Conservation (phyloP, 495 filamentous ascomycete genomes). For the Hyaloscypha finlandica region DNA sequence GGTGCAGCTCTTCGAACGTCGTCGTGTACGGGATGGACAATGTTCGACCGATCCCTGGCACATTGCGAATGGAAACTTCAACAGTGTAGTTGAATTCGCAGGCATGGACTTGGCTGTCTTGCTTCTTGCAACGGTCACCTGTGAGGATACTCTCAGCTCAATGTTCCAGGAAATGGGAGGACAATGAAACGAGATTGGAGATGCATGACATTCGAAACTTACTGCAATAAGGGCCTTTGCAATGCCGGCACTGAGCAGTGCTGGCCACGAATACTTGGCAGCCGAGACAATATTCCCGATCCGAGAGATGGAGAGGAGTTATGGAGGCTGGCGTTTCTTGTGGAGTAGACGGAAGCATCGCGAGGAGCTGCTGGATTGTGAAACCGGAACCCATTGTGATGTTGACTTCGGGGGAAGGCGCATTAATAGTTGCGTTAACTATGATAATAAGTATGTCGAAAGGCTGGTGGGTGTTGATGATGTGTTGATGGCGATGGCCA, state of each 20-base stretch:
- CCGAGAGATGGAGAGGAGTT: neutral
- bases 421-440: neutral
- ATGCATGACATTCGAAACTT: neutral
- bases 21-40: neutral
- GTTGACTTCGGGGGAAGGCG: too few relatives aligned
- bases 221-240: neutral
- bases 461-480: neutral
- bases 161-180: neutral
- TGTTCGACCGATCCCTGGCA: neutral
- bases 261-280: neutral
- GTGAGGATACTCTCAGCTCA: neutral
- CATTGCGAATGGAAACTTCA: too few relatives aligned
- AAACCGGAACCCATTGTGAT: too few relatives aligned
- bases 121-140: neutral
- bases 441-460: neutral
- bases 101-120: neutral
- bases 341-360: neutral
- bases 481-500: neutral
- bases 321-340: neutral
- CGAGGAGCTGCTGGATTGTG: too few relatives aligned
- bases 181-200: neutral
- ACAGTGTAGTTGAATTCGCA: neutral
- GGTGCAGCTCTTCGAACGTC: neutral
- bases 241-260: neutral
- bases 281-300: neutral